These are phyloP conservation scores for Arthroderma sp. DNA, from an alignment of 2,329 filamentous ascomycete genomes.

Conservation along the genomic window DNA sequence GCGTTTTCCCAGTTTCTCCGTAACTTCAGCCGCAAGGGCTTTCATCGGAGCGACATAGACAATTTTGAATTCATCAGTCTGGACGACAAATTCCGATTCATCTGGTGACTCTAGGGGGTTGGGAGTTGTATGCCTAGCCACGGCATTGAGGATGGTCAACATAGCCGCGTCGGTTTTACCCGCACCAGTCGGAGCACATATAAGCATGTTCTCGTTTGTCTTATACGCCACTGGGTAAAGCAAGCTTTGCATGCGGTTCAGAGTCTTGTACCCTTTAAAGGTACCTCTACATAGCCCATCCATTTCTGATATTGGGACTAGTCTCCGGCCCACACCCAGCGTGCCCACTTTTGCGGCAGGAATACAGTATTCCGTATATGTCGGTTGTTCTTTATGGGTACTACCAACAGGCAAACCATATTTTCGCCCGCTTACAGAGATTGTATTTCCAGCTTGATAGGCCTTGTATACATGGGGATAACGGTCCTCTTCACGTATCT, in stretches of 20 bases:
- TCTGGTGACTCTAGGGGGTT: slow-evolving; percentile 62
- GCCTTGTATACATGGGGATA: slow-evolving; percentile 91
- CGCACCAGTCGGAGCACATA: slow-evolving; percentile 92
- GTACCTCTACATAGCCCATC: slow-evolving; percentile 84
- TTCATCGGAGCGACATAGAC: slow-evolving; percentile 99
- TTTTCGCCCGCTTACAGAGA: slow-evolving; percentile 66
- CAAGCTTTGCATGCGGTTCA: slow-evolving; percentile 97
- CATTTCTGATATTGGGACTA: slow-evolving; percentile 67
- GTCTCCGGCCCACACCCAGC: slow-evolving; percentile 56
- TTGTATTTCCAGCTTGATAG: slow-evolving; percentile 71
- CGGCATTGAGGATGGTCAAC: slow-evolving; percentile 83
- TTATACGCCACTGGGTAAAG: slow-evolving; percentile 92
- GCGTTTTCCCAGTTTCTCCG: slow-evolving; percentile 81
- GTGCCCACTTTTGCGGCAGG: slow-evolving; percentile 70
- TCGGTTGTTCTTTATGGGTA: slow-evolving; percentile 54
- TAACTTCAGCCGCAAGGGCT: slow-evolving; percentile 89
- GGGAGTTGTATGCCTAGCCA: slow-evolving; percentile 72
- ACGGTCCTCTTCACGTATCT: slow-evolving; percentile 54
- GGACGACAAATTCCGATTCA: slow-evolving; percentile 68
- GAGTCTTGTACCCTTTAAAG: slow-evolving; percentile 80
- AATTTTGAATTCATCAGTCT: slow-evolving; percentile 85
- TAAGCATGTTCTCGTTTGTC: slow-evolving; percentile 96
- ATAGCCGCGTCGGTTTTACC: slow-evolving; percentile 98
- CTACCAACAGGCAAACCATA: slow-evolving; percentile 71
- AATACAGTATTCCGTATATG: slow-evolving; percentile 81